Conservation (phyloP, 306 rosid genomes). For the Vigna reflexopilosa region DNA sequence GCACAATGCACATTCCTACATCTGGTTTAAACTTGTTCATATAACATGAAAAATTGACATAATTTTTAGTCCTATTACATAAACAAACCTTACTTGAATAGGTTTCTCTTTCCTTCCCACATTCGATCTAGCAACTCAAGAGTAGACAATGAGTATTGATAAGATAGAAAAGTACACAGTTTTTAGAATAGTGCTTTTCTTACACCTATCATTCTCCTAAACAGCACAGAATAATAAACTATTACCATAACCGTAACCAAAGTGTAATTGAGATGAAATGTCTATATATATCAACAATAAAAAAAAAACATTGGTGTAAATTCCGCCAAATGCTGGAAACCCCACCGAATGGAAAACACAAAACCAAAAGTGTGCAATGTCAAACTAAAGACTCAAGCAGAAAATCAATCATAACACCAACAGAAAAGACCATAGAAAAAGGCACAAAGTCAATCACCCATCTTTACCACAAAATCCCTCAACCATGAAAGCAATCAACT, state of each 20-base stretch:
- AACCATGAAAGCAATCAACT: constrained; percentile 37
- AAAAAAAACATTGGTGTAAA: neutral
- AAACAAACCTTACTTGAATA: neutral
- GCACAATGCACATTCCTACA: neutral
- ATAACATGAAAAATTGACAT: neutral
- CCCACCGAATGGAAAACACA: constrained; percentile 22
- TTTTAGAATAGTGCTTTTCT: neutral
- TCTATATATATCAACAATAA: neutral
- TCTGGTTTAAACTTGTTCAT: neutral
- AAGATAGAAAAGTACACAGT: neutral
- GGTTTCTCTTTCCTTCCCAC: constrained; percentile 12
- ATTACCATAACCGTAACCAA: neutral
- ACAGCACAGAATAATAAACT: neutral
- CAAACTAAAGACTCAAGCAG: constrained; percentile 26
- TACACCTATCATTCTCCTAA: neutral
- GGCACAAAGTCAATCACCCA: neutral
- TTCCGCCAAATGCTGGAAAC: constrained; percentile 18
- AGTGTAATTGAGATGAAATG: too few relatives aligned
- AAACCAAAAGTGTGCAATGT: constrained; percentile 13
- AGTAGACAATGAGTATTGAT: neutral
- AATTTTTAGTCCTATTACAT: neutral
- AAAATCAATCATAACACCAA: constrained; percentile 23
- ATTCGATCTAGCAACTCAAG: neutral
- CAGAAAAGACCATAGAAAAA: constrained; percentile 27
- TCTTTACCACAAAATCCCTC: neutral